Evolutionary conservation across 768 basidiomycete species (phyloP).

Genomic region (Pluteus cervinus): DNA sequence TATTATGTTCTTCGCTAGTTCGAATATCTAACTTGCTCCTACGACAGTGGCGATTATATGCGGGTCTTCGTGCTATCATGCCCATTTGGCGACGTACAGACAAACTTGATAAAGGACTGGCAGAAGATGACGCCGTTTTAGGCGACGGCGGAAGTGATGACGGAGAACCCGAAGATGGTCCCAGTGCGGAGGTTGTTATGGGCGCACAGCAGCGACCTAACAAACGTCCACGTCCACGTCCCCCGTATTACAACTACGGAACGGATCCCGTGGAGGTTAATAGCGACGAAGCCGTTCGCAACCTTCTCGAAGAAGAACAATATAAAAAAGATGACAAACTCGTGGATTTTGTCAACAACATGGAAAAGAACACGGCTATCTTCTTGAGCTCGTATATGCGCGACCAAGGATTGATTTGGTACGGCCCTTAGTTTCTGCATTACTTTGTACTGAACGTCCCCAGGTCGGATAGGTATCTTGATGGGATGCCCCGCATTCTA

Average conservation of each 20-base stretch:
- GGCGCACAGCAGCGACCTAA: too few relatives aligned
- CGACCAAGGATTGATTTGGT: slow-evolving; percentile 68
- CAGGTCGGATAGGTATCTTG: slow-evolving; percentile 37
- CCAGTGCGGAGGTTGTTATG: too few relatives aligned
- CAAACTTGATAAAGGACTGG: slow-evolving; percentile 20
- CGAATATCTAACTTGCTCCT: neutral
- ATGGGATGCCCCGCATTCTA: slow-evolving; percentile 35
- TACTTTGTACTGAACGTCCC: neutral
- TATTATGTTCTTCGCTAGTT: slow-evolving; percentile 1
- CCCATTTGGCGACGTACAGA: slow-evolving; percentile 36
- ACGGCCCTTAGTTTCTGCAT: neutral
- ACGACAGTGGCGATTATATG: slow-evolving; percentile 52
- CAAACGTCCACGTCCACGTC: too few relatives aligned
- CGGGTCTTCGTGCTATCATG: slow-evolving; percentile 48
- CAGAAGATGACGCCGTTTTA: too few relatives aligned
- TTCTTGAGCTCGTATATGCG: slow-evolving; percentile 70
- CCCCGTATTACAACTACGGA: too few relatives aligned
- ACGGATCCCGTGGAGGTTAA: too few relatives aligned
- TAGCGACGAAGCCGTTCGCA: slow-evolving; percentile 32
- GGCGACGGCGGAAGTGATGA: slow-evolving; percentile 21
- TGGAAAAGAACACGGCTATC: slow-evolving; percentile 49
- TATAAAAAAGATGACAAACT: slow-evolving; percentile 38
- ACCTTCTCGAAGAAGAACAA: slow-evolving; percentile 29
- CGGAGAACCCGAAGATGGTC: slow-evolving; percentile 27
- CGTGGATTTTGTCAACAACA: slow-evolving; percentile 52